Evolutionary conservation across 192 early-diverging fungal species (phyloP), one percentile per base, ranked within the genome.

Genomic region (Oehlia diaphana): DNA sequence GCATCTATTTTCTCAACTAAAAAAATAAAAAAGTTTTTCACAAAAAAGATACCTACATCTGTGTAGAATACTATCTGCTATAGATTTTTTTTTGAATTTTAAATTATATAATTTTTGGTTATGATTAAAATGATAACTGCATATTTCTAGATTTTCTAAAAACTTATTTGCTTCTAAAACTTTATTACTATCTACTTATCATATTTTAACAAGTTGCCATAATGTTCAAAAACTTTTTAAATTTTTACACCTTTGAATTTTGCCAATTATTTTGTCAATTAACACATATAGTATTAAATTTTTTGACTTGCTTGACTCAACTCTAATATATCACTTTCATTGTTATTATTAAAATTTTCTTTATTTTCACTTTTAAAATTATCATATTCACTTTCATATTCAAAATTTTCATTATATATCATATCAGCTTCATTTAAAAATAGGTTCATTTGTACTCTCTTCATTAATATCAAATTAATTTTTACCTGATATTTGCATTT

Each of bases 51-150:
- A 74, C 13, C 39, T 9, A 2, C 23, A 0, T 0, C 9, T 61
- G 33, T 61, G 28, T 3, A 74, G 1, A 21, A 14, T 39, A 74
- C 73, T 74, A 61, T 61, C 19, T 0, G 3, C 9, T 10, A 61
- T 74, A 1, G 6, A 26, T 62, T 28, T 26, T 33, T 74, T 28
- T 74, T 53, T 74, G 37, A 0, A 1, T 19, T 14, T 47, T 33
- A 1, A 21, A 7, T 53, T 0, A 63, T 74, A 33, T 26, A 74
- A 28, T 26, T 74, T 35, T 63, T 23, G 21, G 62, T 74, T 58
- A 63, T 28, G 58, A 63, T 53, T 61, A 42, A 74, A 74, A 61
- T 74, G 73, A 37, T 13, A 26, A 31, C 23, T 61, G 23, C 50
- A 74, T 4, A 74, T 12, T 28, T 58, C 50, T 31, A 61, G 28